phyloP scores from a whole-genome alignment of 371 early-diverging fungal genomes.

The Saksenaea vasiformis region DNA sequence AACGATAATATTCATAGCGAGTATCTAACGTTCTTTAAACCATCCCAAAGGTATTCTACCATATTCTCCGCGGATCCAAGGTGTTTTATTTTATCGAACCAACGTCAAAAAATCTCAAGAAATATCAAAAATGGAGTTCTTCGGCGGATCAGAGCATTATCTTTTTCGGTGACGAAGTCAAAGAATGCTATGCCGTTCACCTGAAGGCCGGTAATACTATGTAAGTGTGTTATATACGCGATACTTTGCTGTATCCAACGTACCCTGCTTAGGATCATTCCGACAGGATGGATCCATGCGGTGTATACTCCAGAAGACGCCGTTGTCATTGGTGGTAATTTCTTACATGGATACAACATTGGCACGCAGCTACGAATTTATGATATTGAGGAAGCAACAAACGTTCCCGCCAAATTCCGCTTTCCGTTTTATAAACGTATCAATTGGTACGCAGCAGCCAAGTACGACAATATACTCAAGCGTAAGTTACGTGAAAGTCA shows the following conservation, averaged over 20 bases:
- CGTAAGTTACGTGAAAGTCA: conserved; percentile 1
- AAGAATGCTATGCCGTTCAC: conserved; percentile 68
- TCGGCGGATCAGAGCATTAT: conserved; percentile 80
- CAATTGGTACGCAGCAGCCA: conserved; percentile 72
- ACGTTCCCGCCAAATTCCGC: conserved; percentile 80
- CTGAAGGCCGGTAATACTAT: conserved; percentile 77
- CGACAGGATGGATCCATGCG: conserved; percentile 95
- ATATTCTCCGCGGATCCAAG: conserved; percentile 82
- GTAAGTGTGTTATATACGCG: conserved; percentile 37
- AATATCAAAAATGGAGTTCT: conserved; percentile 86
- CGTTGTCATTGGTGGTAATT: conserved; percentile 93
- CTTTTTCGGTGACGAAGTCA: conserved; percentile 81
- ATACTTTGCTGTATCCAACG: neutral
- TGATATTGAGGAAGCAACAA: conserved; percentile 76
- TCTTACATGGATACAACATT: conserved; percentile 78
- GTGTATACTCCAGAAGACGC: conserved; percentile 87
- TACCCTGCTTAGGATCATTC: conserved; percentile 70
- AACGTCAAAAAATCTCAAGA: conserved; percentile 76
- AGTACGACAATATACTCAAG: conserved; percentile 28
- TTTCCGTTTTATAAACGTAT: conserved; percentile 83
- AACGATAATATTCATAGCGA: conserved; percentile 18
- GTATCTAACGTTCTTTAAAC: conserved; percentile 20
- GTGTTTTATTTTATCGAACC: conserved; percentile 89
- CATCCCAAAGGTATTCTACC: conserved; percentile 69
- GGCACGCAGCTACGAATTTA: conserved; percentile 67